Percentiles rank a stretch among this genome's conserved stretches.
These are phyloP conservation scores for Kazachstania viticola DNA, from an alignment of 805 yeast genomes.

Conservation along the genomic window DNA sequence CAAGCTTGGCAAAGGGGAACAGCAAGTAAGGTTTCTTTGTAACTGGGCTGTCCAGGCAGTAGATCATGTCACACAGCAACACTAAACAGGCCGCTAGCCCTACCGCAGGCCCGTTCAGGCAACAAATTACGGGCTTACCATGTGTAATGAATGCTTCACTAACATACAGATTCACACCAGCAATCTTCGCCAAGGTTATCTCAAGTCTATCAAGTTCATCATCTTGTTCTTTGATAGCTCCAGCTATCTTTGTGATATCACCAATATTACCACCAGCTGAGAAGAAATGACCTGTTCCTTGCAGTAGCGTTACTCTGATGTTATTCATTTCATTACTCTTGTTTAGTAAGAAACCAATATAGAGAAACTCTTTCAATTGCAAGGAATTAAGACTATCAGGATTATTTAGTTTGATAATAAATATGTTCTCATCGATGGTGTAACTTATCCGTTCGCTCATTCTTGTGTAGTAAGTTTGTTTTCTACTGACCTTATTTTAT, in stretches of 20 bases:
- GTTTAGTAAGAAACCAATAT: constrained; percentile 46
- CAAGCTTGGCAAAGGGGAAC: constrained; percentile 72
- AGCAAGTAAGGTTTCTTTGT: no score
- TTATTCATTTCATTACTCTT: constrained; percentile 49
- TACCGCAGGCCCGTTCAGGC: constrained; percentile 78
- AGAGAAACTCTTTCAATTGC: constrained; percentile 48
- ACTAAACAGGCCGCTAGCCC: constrained; percentile 69
- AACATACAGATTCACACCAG: constrained; percentile 54
- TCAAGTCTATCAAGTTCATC: neutral
- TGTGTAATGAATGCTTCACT: constrained; percentile 60
- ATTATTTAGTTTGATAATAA: constrained; percentile 54
- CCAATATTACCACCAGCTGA: constrained; percentile 68
- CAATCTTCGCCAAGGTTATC: constrained; percentile 31
- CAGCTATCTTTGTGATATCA: neutral
- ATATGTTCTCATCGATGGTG: constrained; percentile 22
- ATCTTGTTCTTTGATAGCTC: constrained; percentile 1
- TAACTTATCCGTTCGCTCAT: constrained; percentile 2
- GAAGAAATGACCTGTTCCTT: constrained; percentile 63
- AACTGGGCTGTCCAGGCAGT: constrained; percentile 46
- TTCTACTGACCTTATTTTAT: neutral
- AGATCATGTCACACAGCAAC: constrained; percentile 61
- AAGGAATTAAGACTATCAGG: constrained; percentile 59
- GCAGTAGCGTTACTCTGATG: constrained; percentile 55
- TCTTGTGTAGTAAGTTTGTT: no score
- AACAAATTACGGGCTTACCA: constrained; percentile 55